A percentile compares a stretch with the other conserved stretches of the same genome.
Evolutionary conservation across 2,329 filamentous ascomycete genomes (phyloP).

Genomic region (Fonsecaea monophora): DNA sequence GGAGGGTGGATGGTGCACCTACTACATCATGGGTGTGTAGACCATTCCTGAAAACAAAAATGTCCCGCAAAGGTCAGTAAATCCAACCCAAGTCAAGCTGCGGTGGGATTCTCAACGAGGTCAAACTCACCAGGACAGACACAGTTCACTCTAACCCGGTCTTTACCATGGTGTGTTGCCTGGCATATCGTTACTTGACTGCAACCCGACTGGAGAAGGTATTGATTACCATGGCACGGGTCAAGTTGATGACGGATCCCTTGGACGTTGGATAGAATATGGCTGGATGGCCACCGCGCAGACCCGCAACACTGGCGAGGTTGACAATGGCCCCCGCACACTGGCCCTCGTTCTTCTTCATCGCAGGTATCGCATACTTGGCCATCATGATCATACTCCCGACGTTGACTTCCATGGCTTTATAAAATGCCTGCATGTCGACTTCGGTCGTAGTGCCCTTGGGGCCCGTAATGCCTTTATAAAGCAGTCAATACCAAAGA

Average conservation of each 20-base stretch:
- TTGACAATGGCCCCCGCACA: conserved; percentile 60
- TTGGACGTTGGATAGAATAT: conserved; percentile 62
- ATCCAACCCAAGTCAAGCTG: no score
- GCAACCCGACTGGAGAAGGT: no score
- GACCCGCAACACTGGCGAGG: conserved; percentile 66
- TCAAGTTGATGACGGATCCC: conserved; percentile 63
- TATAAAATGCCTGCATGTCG: conserved; percentile 64
- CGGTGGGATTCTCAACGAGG: neutral
- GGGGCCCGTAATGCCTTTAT: conserved; percentile 57
- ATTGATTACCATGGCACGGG: conserved; percentile 54
- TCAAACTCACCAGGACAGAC: conserved; percentile 59
- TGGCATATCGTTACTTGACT: neutral
- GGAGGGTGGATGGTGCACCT: neutral
- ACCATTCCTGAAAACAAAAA: conserved; percentile 38
- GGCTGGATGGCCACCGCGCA: conserved; percentile 60
- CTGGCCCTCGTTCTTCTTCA: conserved; percentile 60
- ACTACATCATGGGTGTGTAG: conserved; percentile 60
- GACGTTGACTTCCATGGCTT: conserved; percentile 67
- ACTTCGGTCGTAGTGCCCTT: conserved; percentile 66
- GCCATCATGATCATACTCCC: conserved; percentile 70
- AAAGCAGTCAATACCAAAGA: neutral
- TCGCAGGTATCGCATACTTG: conserved; percentile 66
- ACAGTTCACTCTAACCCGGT: conserved; percentile 63
- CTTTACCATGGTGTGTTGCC: conserved; percentile 58
- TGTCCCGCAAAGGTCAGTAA: no score